These are phyloP conservation scores for Agastache rugosa DNA, from an alignment of 257 asterid genomes.

Conservation along the genomic window DNA sequence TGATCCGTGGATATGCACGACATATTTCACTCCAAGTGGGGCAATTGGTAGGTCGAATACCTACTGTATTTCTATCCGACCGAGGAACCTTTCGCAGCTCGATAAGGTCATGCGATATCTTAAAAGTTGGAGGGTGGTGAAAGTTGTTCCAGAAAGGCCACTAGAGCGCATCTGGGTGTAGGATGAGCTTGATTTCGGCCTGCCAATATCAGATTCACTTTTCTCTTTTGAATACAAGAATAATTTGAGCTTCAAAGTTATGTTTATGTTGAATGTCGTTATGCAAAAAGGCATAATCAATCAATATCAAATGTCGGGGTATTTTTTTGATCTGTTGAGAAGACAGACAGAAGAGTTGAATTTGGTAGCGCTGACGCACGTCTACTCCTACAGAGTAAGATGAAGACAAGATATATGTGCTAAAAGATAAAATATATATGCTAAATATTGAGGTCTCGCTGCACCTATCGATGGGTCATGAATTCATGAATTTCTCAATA, in stretches of 20 bases:
- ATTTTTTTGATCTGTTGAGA: slow-evolving; percentile 61
- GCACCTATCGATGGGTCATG: no score
- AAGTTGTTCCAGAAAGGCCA: slow-evolving; percentile 24
- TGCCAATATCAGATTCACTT: slow-evolving; percentile 57
- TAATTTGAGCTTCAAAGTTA: slow-evolving; percentile 59
- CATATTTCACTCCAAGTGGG: slow-evolving; percentile 77
- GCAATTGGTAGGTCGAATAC: slow-evolving; percentile 85
- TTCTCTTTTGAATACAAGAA: slow-evolving; percentile 61
- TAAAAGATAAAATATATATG: no score
- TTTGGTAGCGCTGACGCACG: slow-evolving; percentile 65
- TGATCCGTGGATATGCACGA: slow-evolving; percentile 96
- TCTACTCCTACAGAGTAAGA: slow-evolving; percentile 65
- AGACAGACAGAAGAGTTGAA: slow-evolving; percentile 62
- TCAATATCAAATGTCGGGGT: slow-evolving; percentile 75
- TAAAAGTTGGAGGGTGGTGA: slow-evolving; percentile 50
- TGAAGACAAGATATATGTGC: no score
- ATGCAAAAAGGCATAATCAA: slow-evolving; percentile 84
- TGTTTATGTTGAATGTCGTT: slow-evolving; percentile 78
- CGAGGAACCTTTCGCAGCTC: slow-evolving; percentile 54
- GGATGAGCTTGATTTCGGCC: slow-evolving; percentile 75
- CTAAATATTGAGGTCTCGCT: no score
- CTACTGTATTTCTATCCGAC: slow-evolving; percentile 65
- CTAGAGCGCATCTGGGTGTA: slow-evolving; percentile 31
- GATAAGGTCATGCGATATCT: slow-evolving; percentile 57
- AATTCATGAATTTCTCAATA: no score